Base-by-base conservation (phyloP, 768 basidiomycete species). In the Hemileccinum impolitum region DNA sequence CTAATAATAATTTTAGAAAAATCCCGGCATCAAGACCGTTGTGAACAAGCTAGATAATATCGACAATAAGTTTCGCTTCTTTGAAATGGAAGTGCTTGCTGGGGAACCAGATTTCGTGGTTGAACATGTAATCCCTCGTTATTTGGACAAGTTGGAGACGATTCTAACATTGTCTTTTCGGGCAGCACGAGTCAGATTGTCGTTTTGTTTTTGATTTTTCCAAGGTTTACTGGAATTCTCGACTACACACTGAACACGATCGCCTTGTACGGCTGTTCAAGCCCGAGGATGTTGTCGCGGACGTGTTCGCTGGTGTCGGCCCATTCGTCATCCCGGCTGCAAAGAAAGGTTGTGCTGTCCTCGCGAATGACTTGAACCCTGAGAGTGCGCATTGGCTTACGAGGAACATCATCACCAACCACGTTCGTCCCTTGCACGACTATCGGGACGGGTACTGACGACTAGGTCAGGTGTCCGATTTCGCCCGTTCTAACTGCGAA, bases 151-250 rank as follows among this genome's bases (percentile, higher is more conserved):
- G 19, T 31, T 36, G 11, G 2, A 40, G n/a, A 26, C 39, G 17
- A 4, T 35, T 42, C 43, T 47, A 5, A 59, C 31, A 14, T 17
- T 14, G 30, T 42, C 17, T 28, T 53, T 19, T 42, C 37, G 41
- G 35, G 40, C 59, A 96, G 94, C 77, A 77, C 54, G 95, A 99
- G 73, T 81, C 85, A 8, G 79, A 82, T 57, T 97, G 94, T 66
- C 75, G 73, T 28, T 98, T 98, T 69, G 85, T 78, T 2, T 98
- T 99, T 60, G 94, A 99, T 66, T 99, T 98, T 63, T 84, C 87
- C 6, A 76, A 84, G 62, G 96, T 98, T 12, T 99, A 99, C 69
- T 99, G 94, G 94, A 99, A 99, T 72, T 95, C 94, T 14, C 84
- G 96, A 32, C 72, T 99, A 31, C 88, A 92, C 49, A 83, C 84